These are phyloP conservation scores for Lasiodiplodia hormozganensis DNA, from an alignment of 2,329 filamentous ascomycete species.

Conservation along the genomic window DNA sequence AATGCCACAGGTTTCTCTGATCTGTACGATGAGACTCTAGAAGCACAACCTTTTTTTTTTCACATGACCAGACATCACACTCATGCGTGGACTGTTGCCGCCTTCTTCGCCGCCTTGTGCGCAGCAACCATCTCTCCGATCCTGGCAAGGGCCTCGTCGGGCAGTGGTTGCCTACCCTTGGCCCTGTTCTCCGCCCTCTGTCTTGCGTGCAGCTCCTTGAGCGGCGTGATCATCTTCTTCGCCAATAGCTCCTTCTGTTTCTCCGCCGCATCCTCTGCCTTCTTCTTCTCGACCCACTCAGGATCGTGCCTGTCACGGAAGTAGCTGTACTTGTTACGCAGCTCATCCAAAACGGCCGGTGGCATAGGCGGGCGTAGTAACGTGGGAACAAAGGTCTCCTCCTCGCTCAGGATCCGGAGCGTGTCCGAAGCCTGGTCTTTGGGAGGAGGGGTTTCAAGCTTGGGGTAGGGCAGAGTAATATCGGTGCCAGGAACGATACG, in stretches of 20 bases:
- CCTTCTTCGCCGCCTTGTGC: constrained; percentile 29
- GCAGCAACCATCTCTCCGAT: constrained; percentile 51
- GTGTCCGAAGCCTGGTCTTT: constrained; percentile 73
- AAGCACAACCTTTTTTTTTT: background rate
- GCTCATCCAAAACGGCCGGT: constrained; percentile 77
- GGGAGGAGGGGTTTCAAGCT: constrained; percentile 46
- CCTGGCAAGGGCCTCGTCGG: constrained; percentile 48
- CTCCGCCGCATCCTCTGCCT: constrained; percentile 62
- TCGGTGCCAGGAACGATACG: constrained; percentile 46
- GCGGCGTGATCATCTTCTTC: constrained; percentile 54
- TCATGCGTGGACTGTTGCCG: constrained; percentile 23
- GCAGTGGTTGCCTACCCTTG: constrained; percentile 45
- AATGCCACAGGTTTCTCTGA: constrained; percentile 26
- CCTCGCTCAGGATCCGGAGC: constrained; percentile 75
- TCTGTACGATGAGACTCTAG: background rate
- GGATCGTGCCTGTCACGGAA: constrained; percentile 82
- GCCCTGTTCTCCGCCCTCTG: constrained; percentile 26
- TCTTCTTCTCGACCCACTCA: constrained; percentile 72
- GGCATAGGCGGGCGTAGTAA: constrained; percentile 82
- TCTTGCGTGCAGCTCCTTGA: constrained; percentile 49
- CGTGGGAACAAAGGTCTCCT: constrained; percentile 77
- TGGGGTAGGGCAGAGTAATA: constrained; percentile 30
- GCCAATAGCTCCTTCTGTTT: constrained; percentile 45
- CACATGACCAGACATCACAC: background rate
- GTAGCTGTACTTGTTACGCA: constrained; percentile 80